phyloP scores from a whole-genome alignment of 768 basidiomycete species.

The Lentinula aciculospora region DNA sequence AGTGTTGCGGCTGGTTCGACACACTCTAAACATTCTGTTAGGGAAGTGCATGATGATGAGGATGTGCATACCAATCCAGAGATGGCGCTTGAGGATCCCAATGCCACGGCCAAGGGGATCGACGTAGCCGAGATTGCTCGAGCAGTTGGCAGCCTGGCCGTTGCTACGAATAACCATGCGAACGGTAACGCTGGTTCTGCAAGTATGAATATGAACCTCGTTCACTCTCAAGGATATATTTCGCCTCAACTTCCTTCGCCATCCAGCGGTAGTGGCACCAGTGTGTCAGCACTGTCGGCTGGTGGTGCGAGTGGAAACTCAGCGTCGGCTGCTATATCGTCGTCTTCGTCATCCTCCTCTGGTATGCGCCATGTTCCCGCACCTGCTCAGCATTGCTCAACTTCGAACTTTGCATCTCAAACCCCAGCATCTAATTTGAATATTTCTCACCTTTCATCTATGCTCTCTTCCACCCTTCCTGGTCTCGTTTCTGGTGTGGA shows the following conservation, averaged over 20 bases:
- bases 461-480: background rate
- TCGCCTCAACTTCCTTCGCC: constrained; percentile 80
- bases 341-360: background rate
- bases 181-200: background rate
- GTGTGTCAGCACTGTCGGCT: background rate
- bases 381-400: background rate
- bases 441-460: background rate
- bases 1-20: background rate
- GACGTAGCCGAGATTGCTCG: background rate
- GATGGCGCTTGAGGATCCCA: background rate
- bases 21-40: background rate
- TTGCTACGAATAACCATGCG: constrained; percentile 35
- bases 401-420: background rate
- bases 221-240: constrained; percentile 34
- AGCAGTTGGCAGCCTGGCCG: constrained; percentile 44
- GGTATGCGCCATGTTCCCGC: background rate
- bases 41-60: background rate
- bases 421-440: background rate
- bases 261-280: constrained; percentile 5
- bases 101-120: constrained; percentile 2
- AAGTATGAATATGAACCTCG: background rate
- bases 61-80: constrained; percentile 7
- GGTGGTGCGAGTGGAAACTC: background rate
- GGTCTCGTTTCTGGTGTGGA: constrained; percentile 44
- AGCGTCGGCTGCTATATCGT: background rate